These are phyloP conservation scores for Talaromyces nanjingensis DNA, from an alignment of 495 filamentous ascomycete species.

Conservation along the genomic window DNA sequence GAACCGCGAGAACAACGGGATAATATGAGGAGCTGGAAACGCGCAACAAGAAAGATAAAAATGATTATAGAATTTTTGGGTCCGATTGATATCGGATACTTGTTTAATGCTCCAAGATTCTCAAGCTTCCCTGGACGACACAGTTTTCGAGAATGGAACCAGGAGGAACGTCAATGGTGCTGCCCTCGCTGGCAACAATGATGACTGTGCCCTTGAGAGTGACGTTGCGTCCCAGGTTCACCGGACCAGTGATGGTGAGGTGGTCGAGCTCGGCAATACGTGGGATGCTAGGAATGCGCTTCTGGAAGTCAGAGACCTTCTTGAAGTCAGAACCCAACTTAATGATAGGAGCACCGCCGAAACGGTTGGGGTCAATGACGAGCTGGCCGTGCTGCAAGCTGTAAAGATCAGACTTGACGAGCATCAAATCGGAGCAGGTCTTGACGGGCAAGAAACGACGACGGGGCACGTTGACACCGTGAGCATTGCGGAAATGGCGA, in stretches of 20 bases:
- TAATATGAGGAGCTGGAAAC: background rate
- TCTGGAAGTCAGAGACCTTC: conserved; percentile 99
- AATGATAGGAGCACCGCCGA: conserved; percentile 97
- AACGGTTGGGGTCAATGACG: conserved; percentile 89
- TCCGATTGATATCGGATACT: background rate
- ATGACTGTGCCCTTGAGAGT: conserved; percentile 99
- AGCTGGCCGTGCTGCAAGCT: conserved; percentile 99
- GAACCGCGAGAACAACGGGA: conserved; percentile 9
- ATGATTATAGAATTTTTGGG: background rate
- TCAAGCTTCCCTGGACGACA: conserved; percentile 95
- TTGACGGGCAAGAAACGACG: conserved; percentile 98
- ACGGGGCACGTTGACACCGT: conserved; percentile 98
- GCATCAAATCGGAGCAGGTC: conserved; percentile 98
- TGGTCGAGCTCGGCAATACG: conserved; percentile 98
- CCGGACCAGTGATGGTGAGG: conserved; percentile 91
- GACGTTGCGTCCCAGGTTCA: conserved; percentile 92
- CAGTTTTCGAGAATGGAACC: conserved; percentile 98
- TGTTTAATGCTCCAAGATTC: conserved; percentile 85
- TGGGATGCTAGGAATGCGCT: conserved; percentile 90
- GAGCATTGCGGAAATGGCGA: conserved; percentile 95
- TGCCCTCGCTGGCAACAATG: conserved; percentile 95
- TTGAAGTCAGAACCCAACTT: conserved; percentile 99
- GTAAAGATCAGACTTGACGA: conserved; percentile 99
- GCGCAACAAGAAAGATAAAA: conserved; percentile 8
- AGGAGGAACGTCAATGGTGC: conserved; percentile 95